Conservation (phyloP, 2,329 filamentous ascomycete genomes). For the Sporothrix globosa region DNA sequence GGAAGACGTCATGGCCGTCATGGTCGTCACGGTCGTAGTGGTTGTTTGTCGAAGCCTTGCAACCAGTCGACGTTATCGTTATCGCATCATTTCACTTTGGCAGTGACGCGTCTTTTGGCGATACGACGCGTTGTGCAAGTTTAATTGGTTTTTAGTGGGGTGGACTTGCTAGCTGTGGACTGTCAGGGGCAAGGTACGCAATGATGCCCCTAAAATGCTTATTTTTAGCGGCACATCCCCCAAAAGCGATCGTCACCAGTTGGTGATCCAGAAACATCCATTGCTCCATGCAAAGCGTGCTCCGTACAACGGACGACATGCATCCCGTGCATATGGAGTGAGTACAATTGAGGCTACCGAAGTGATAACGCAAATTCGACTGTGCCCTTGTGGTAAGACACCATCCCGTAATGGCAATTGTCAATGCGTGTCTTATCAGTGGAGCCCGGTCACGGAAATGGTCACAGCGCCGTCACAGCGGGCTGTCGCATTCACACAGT, state of each 20-base stretch:
- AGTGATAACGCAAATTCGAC: too few relatives aligned
- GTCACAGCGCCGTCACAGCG: not conserved
- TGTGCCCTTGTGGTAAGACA: not conserved
- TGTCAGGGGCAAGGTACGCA: slow-evolving; percentile 2
- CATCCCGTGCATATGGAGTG: too few relatives aligned
- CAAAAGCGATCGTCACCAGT: not conserved
- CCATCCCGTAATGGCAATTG: not conserved
- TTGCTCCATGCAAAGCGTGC: too few relatives aligned
- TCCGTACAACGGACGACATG: too few relatives aligned
- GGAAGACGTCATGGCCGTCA: not conserved
- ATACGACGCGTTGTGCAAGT: not conserved
- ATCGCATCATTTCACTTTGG: not conserved
- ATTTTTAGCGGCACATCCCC: not conserved
- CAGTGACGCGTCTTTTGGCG: slow-evolving; percentile 5
- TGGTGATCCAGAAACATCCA: too few relatives aligned
- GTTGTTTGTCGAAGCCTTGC: not conserved
- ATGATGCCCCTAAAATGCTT: slow-evolving; percentile 1
- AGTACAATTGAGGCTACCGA: too few relatives aligned
- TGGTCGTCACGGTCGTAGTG: too few relatives aligned
- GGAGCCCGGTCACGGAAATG: not conserved
- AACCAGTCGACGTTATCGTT: not conserved
- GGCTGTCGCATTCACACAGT: not conserved
- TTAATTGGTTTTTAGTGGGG: slow-evolving; percentile 21
- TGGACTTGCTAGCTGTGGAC: too few relatives aligned
- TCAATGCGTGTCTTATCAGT: slow-evolving; percentile 16